phyloP scores from a whole-genome alignment of 495 filamentous ascomycete genomes.

The Xylaria grammica region DNA sequence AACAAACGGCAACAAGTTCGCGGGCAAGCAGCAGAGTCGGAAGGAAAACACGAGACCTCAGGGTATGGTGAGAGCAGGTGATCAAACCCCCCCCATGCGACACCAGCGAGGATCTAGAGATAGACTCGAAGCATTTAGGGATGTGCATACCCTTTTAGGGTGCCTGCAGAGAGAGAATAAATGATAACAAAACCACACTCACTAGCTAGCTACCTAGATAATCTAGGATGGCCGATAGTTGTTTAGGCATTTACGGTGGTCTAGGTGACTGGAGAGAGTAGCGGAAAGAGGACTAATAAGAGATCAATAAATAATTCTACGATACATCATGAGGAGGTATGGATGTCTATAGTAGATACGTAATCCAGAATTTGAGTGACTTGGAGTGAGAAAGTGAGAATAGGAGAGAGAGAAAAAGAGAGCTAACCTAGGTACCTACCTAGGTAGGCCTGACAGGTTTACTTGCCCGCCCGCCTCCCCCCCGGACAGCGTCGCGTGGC shows the following conservation, averaged over 20 bases:
- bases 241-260: too few species aligned
- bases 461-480: neutral
- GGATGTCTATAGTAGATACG: too few species aligned
- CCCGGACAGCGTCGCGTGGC: conserved; percentile 8
- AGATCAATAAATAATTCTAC: neutral
- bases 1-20: neutral
- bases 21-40: neutral
- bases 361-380: neutral
- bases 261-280: too few species aligned
- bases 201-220: too few species aligned
- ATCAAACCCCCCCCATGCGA: neutral
- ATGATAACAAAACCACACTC: neutral
- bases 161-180: neutral
- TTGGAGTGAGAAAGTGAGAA: neutral
- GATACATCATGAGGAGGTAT: too few species aligned
- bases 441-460: neutral
- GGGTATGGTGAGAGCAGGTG: conserved; percentile 14
- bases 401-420: neutral
- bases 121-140: neutral
- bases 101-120: neutral
- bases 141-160: neutral
- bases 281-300: too few species aligned
- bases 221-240: too few species aligned
- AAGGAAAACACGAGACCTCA: conserved; percentile 9
- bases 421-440: too few species aligned